These are phyloP conservation scores for Phytophthora gonapodyides DNA, from an alignment of 352 stramenopile species.

Conservation along the genomic window DNA sequence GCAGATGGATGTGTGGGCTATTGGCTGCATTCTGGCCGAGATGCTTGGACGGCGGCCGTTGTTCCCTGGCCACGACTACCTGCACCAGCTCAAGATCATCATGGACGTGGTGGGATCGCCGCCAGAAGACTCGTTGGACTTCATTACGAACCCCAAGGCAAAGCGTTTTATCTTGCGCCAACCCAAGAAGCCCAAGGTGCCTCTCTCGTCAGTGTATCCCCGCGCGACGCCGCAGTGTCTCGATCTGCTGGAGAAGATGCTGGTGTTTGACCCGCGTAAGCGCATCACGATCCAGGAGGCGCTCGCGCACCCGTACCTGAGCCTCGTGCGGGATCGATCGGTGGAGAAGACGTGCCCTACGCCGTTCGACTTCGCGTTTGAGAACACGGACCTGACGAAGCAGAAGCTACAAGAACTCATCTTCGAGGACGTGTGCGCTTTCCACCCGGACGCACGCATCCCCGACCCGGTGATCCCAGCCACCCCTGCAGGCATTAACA, in stretches of 20 bases:
- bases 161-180: slow-evolving; percentile 90
- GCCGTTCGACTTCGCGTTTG: slow-evolving; percentile 87
- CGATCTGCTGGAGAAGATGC: slow-evolving; percentile 93
- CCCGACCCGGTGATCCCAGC: slow-evolving; percentile 35
- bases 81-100: slow-evolving; percentile 91
- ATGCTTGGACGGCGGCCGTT: slow-evolving; percentile 86
- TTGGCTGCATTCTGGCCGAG: slow-evolving; percentile 87
- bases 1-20: slow-evolving; percentile 89
- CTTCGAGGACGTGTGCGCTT: slow-evolving; percentile 90
- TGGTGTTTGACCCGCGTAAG: slow-evolving; percentile 92
- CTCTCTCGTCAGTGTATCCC: slow-evolving; percentile 86
- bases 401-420: slow-evolving; percentile 91
- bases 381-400: slow-evolving; percentile 90
- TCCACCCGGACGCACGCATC: slow-evolving; percentile 83
- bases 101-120: slow-evolving; percentile 89
- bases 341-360: slow-evolving; percentile 79
- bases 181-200: slow-evolving; percentile 86
- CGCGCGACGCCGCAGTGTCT: slow-evolving; percentile 80
- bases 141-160: slow-evolving; percentile 90
- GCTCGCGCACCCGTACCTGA: slow-evolving; percentile 81
- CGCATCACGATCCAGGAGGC: slow-evolving; percentile 83
- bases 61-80: slow-evolving; percentile 86
- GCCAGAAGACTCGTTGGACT: slow-evolving; percentile 79
- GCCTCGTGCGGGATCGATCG: slow-evolving; percentile 68
- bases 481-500: slow-evolving; percentile 12